A percentile compares a stretch with the other conserved stretches of the same genome.
Evolutionary conservation across 2,329 filamentous ascomycete species (phyloP).

Genomic region (Aspergillus transmontanensis): DNA sequence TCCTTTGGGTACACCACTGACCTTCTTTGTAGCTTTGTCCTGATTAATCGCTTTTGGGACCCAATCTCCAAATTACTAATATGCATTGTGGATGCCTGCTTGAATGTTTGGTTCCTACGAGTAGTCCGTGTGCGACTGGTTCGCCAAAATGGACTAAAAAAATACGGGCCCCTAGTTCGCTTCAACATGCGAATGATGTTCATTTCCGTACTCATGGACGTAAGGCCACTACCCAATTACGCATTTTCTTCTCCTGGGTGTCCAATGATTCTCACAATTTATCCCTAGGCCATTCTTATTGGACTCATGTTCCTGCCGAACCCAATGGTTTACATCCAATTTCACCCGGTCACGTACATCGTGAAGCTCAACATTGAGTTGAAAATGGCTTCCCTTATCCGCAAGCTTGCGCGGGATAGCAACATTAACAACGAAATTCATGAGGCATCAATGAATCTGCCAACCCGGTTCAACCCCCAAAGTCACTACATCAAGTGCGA

Average conservation of each 20-base stretch:
- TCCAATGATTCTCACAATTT: not conserved
- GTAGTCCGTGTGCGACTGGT: conserved; percentile 1
- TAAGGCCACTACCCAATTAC: not conserved
- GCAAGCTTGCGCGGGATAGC: not conserved
- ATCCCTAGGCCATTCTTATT: not conserved
- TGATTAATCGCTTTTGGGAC: not conserved
- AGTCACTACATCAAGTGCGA: not conserved
- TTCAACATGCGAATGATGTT: not conserved
- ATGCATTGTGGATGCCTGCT: not conserved
- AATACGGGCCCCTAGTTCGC: not conserved
- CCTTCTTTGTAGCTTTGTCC: not conserved
- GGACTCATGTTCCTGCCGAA: conserved; percentile 1
- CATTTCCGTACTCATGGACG: not conserved
- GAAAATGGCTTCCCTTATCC: not conserved
- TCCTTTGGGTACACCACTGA: not conserved
- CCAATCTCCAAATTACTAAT: not conserved
- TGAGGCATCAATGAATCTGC: not conserved
- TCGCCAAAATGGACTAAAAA: not conserved
- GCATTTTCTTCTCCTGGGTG: not conserved
- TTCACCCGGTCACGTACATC: not conserved
- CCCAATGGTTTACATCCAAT: not conserved
- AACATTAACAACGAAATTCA: not conserved
- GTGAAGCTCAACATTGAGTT: conserved; percentile 2
- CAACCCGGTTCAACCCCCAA: not conserved
- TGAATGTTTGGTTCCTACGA: not conserved